Conservation (phyloP, 2,329 filamentous ascomycete species). For the Claviceps humidiphila region DNA sequence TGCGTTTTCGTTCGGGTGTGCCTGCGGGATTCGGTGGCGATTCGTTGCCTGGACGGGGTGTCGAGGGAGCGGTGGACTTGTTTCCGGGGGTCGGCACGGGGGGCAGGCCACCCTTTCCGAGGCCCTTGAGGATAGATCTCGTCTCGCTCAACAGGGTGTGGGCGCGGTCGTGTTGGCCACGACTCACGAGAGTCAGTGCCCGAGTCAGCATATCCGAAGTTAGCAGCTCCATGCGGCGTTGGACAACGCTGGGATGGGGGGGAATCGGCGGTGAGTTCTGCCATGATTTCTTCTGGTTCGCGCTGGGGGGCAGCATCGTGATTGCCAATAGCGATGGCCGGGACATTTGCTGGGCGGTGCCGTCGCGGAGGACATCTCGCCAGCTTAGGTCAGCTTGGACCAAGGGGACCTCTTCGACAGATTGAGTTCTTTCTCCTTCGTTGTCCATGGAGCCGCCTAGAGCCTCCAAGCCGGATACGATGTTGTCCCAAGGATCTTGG, state of each 20-base stretch:
- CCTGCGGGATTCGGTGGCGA: slow-evolving; percentile 27
- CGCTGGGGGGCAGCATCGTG: slow-evolving; percentile 70
- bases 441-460: slow-evolving; percentile 77
- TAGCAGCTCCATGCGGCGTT: slow-evolving; percentile 91
- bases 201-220: slow-evolving; percentile 97
- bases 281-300: slow-evolving; percentile 53
- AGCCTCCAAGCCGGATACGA: slow-evolving; percentile 89
- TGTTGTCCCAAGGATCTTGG: slow-evolving; percentile 92
- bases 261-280: slow-evolving; percentile 67
- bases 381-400: slow-evolving; percentile 91
- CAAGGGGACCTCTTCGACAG: slow-evolving; percentile 86
- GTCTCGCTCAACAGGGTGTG: slow-evolving; percentile 89
- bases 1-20: slow-evolving; percentile 42
- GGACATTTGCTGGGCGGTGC: slow-evolving; percentile 71
- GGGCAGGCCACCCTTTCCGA: slow-evolving; percentile 87
- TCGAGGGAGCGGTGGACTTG: slow-evolving; percentile 31
- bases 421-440: slow-evolving; percentile 70
- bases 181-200: slow-evolving; percentile 77
- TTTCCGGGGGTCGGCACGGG: slow-evolving; percentile 57
- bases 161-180: slow-evolving; percentile 85
- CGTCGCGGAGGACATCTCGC: slow-evolving; percentile 85
- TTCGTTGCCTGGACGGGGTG: slow-evolving; percentile 33
- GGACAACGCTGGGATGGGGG: slow-evolving; percentile 87
- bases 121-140: slow-evolving; percentile 83
- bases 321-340: slow-evolving; percentile 86